Base-by-base conservation (phyloP, 2,329 filamentous ascomycete genomes). In the Neurospora crassa region DNA sequence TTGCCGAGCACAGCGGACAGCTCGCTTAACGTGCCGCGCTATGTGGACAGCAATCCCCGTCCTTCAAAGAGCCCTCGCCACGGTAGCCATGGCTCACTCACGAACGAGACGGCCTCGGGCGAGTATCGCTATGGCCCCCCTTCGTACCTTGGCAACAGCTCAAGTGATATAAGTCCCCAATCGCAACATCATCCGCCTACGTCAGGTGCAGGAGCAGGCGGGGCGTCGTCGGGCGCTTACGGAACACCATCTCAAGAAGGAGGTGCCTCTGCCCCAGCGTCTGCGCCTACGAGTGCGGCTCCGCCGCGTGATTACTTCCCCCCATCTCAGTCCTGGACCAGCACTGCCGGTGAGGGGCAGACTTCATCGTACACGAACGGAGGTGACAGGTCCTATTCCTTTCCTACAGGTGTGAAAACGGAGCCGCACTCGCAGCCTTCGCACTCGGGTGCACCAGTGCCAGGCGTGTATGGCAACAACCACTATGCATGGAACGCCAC, bases 401-500 rank as follows among this genome's bases (percentile, higher is more conserved):
- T 84, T 70, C 79, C 84, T 1, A 78, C 79, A 72, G 76, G 76
- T 45, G 76, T 79, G 63, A 79, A 82, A 69, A 73, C 74, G 8
- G 78, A 81, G 40, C 78, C 80, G 71, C 80, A 77, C 53, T 79
- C 80, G 14, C 79, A 79, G 69, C 77, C 79, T 63, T 14, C 53
- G 24, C 53, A 63, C 53, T 18, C 77, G 81, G 40, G 80, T 82
- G 12, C 80, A 83, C 16, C 80, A 82, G 3, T 68, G 29, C 20
- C 71, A 68, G 67, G 69, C 24, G 77, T 80, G 34, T 86, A 85
- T 71, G 80, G 77, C 37, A 79, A 87, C 78, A 84, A 83, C 77
- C 84, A 88, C 76, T 89, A 89, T 77, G 87, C 86, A 41, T 89
- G 87, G 87, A 87, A 84, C 74, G 80, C 83, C 69, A 85, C 83